Evolutionary conservation across 31 red algal species (phyloP).

Genomic region (Asparagopsis taxiformis): DNA sequence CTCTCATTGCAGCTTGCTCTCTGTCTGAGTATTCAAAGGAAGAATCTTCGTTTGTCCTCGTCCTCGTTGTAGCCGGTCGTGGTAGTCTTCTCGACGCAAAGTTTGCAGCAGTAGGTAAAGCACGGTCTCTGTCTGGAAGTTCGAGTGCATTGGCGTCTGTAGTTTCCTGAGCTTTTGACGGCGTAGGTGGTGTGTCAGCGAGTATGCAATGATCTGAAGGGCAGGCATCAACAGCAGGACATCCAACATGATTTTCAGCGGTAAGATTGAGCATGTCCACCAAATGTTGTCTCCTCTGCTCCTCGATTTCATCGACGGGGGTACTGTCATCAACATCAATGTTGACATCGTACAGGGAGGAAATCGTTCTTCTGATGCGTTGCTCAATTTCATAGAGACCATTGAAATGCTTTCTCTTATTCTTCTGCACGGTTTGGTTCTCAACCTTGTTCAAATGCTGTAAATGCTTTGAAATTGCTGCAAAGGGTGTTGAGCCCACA

Average conservation of each 20-base stretch:
- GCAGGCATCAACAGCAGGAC: neutral
- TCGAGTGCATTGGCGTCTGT: neutral
- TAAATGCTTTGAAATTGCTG: slow-evolving; percentile 51
- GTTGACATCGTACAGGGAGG: neutral
- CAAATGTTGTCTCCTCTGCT: slow-evolving; percentile 13
- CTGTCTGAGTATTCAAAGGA: neutral
- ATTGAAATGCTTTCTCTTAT: neutral
- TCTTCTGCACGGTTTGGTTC: neutral
- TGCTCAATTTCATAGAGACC: neutral
- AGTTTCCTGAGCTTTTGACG: neutral
- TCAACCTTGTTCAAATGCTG: slow-evolving; percentile 30
- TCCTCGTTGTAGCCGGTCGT: neutral
- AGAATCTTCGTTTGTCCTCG: neutral
- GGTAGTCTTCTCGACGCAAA: neutral
- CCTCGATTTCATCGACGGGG: neutral
- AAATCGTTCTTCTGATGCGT: slow-evolving; percentile 5
- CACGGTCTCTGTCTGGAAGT: neutral
- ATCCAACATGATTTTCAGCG: neutral
- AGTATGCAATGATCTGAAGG: neutral
- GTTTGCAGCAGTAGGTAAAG: neutral
- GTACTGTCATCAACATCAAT: neutral
- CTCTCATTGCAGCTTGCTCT: neutral
- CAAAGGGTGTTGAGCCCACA: slow-evolving; percentile 85
- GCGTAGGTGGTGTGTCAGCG: neutral
- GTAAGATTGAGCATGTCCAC: slow-evolving; percentile 21